Percentiles rank a stretch among this genome's conserved stretches.
Evolutionary conservation across 2,329 filamentous ascomycete genomes (phyloP).

Genomic region (Ophiostoma sp.): DNA sequence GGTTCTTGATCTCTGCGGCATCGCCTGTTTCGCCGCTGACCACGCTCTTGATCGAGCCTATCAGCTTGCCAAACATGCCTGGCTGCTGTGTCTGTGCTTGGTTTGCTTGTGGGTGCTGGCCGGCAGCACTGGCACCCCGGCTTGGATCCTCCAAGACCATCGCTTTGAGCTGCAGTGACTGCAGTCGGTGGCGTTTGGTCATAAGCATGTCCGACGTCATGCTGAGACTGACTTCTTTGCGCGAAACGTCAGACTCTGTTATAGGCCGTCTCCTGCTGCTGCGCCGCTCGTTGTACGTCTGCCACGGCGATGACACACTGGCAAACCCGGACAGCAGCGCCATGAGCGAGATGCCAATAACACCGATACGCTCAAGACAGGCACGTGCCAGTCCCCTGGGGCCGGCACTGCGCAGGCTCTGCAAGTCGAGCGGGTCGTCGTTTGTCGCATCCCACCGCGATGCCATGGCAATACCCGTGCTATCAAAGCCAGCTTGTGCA

Average conservation of each 20-base stretch:
- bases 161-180: slow-evolving; percentile 61
- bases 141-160: slow-evolving; percentile 24
- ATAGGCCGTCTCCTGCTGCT: slow-evolving; percentile 48
- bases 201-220: slow-evolving; percentile 74
- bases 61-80: slow-evolving; percentile 59
- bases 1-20: slow-evolving; percentile 54
- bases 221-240: slow-evolving; percentile 73
- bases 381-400: slow-evolving; percentile 41
- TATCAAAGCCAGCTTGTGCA: slow-evolving; percentile 32
- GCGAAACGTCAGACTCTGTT: slow-evolving; percentile 66
- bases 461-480: slow-evolving; percentile 32
- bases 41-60: slow-evolving; percentile 55
- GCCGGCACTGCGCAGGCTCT: slow-evolving; percentile 14
- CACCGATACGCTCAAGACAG: slow-evolving; percentile 65
- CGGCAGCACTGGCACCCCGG: slow-evolving; percentile 21
- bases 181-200: slow-evolving; percentile 66
- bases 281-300: slow-evolving; percentile 64
- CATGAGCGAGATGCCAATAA: slow-evolving; percentile 83
- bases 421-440: slow-evolving; percentile 15
- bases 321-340: slow-evolving; percentile 83
- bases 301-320: slow-evolving; percentile 81
- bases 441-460: slow-evolving; percentile 22
- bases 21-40: slow-evolving; percentile 50
- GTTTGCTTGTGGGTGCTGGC: background rate
- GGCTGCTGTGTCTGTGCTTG: background rate